A percentile compares a stretch with the other conserved stretches of the same genome.
phyloP scores from a whole-genome alignment of 768 basidiomycete genomes.

The Gelatoporia subvermispora region DNA sequence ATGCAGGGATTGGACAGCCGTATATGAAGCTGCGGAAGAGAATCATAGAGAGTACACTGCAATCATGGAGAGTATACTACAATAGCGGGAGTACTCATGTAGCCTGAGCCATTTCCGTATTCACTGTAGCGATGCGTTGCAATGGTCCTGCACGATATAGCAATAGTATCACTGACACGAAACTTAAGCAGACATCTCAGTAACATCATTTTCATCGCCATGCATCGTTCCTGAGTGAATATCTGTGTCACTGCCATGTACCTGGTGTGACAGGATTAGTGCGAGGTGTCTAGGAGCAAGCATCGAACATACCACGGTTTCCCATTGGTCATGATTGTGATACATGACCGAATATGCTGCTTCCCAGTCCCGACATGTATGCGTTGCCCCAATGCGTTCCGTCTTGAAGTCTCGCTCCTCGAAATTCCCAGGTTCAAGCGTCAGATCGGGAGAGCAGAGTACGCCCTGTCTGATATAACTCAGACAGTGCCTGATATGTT shows the following conservation, averaged over 20 bases:
- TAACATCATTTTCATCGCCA: too few species aligned
- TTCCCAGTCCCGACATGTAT: constrained; percentile 24
- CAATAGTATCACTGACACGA: too few species aligned
- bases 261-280: too few species aligned
- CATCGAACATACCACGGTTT: neutral
- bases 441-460: constrained; percentile 27
- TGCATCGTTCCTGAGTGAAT: too few species aligned
- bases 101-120: too few species aligned
- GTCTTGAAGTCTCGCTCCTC: constrained; percentile 10
- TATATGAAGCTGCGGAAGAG: constrained; percentile 23
- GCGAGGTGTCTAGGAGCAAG: too few species aligned
- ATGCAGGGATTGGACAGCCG: constrained; percentile 24
- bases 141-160: too few species aligned
- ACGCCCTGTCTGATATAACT: constrained; percentile 30
- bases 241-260: too few species aligned
- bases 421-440: constrained; percentile 23
- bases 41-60: constrained; percentile 14
- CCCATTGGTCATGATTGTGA: constrained; percentile 3
- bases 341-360: constrained; percentile 2
- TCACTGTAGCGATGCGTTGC: too few species aligned
- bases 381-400: constrained; percentile 16
- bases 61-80: too few species aligned
- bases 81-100: too few species aligned
- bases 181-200: neutral
- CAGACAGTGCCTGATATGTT: constrained; percentile 25